Conservation (phyloP, 306 rosid genomes). For the Cucumis sativus region DNA sequence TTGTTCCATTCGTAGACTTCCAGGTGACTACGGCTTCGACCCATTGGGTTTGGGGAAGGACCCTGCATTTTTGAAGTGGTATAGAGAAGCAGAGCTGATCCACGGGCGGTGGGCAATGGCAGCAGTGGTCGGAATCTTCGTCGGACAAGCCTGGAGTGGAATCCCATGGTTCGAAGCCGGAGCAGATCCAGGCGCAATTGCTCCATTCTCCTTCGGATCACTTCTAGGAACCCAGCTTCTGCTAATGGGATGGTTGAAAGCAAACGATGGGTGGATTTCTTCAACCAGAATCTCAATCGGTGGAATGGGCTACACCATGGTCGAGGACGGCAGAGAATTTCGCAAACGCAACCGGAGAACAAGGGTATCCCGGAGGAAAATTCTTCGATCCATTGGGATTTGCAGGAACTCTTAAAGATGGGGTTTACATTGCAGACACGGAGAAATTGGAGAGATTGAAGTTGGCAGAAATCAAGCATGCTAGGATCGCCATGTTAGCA, state of each 20-base stretch:
- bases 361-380: slow-evolving; percentile 94
- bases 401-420: slow-evolving; percentile 46
- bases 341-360: slow-evolving; percentile 72
- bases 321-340: slow-evolving; percentile 85
- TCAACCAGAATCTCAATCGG: slow-evolving; percentile 87
- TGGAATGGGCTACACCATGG: slow-evolving; percentile 99
- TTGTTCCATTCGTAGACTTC: slow-evolving; percentile 39
- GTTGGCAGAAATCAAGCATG: slow-evolving; percentile 89
- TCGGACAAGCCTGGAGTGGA: slow-evolving; percentile 98
- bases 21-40: slow-evolving; percentile 95
- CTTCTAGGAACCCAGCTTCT: slow-evolving; percentile 82
- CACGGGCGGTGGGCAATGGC: slow-evolving; percentile 99
- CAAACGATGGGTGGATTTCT: slow-evolving; percentile 98
- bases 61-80: slow-evolving; percentile 92
- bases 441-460: slow-evolving; percentile 83
- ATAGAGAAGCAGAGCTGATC: slow-evolving; percentile 98
- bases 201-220: slow-evolving; percentile 93
- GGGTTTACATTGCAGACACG: slow-evolving; percentile 49
- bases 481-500: slow-evolving; percentile 90
- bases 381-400: slow-evolving; percentile 83
- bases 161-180: slow-evolving; percentile 97
- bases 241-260: slow-evolving; percentile 97
- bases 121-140: slow-evolving; percentile 84
- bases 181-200: slow-evolving; percentile 75
- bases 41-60: slow-evolving; percentile 90